Evolutionary conservation across 2,329 filamentous ascomycete species (phyloP), one percentile per base, ranked within the genome.

Genomic region (Colletotrichum cereale): DNA sequence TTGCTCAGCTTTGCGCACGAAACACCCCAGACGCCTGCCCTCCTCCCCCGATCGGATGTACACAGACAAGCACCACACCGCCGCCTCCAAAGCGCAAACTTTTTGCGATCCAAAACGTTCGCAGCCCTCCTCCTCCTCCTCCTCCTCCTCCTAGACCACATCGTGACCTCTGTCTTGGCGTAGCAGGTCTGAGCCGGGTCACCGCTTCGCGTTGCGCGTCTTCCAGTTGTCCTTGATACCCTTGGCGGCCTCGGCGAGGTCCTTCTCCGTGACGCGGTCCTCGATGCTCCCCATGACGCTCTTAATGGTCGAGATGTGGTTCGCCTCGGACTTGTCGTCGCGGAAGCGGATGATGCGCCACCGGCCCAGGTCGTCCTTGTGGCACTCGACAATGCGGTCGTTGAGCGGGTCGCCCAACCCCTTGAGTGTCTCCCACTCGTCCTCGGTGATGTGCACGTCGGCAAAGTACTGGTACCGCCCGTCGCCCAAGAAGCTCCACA

Each of bases 301-400:
- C 34, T 91, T 86, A 1, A 98, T 94, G 0, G 93, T 96, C 24
- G 86, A 91, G 71, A 93, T 92, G 81, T 98, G 95, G 78, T 99
- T 99, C 0, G 93, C 95, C 75, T 97, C 92, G 36, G 86, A 85
- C 83, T 99, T 99, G 82, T 99, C 96, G 77, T 98, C 95, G 63
- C 96, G 89, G 81, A 98, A 96, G 38, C 95, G 91, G 76, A 96
- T 92, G 80, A 94, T 93, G 69, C 95, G 90, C 96, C 96, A 99
- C 29, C 91, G 86, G 24, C 89, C 89, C 68, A 91, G 81, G 2
- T 89, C 85, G 78, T 97, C 94, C 82, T 94, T 90, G 78, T 90
- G 94, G 79, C 95, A 98, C 83, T 99, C 96, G 66, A 98, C 92
- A 72, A 99, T 93, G 62, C 93, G 88, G 73, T 96, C 92, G 78